Evolutionary conservation across 495 filamentous ascomycete species (phyloP).

Genomic region (Xylaria bambusicola): DNA sequence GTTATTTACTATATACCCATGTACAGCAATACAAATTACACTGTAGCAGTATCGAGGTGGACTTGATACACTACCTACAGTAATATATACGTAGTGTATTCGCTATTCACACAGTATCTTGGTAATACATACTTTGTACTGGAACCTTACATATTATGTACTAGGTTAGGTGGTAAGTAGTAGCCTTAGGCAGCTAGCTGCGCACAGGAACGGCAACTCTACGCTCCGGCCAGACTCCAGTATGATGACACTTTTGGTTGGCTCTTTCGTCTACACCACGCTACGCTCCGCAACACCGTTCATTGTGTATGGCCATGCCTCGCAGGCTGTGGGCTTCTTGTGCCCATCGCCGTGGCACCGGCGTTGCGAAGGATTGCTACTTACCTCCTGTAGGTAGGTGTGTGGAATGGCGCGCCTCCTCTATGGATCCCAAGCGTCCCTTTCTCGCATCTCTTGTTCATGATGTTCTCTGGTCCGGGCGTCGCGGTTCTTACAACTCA

Average conservation of each 20-base stretch:
- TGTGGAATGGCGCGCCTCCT: conserved; percentile 9
- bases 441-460: background rate
- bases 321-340: background rate
- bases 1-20: too few species aligned
- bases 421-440: background rate
- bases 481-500: background rate
- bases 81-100: too few species aligned
- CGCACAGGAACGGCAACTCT: too few species aligned
- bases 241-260: background rate
- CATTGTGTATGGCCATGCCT: background rate
- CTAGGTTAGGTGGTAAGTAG: background rate
- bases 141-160: background rate
- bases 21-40: too few species aligned
- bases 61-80: too few species aligned
- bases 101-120: too few species aligned
- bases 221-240: background rate
- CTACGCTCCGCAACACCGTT: too few species aligned
- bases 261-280: background rate
- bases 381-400: background rate
- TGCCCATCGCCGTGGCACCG: background rate
- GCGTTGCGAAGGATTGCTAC: background rate
- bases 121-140: too few species aligned
- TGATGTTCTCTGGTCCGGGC: background rate
- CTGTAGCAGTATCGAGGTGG: too few species aligned
- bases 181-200: background rate